Percentiles rank a stretch among this genome's conserved stretches.
Conservation (phyloP, 495 filamentous ascomycete species). For the Penicillium coprophilum region DNA sequence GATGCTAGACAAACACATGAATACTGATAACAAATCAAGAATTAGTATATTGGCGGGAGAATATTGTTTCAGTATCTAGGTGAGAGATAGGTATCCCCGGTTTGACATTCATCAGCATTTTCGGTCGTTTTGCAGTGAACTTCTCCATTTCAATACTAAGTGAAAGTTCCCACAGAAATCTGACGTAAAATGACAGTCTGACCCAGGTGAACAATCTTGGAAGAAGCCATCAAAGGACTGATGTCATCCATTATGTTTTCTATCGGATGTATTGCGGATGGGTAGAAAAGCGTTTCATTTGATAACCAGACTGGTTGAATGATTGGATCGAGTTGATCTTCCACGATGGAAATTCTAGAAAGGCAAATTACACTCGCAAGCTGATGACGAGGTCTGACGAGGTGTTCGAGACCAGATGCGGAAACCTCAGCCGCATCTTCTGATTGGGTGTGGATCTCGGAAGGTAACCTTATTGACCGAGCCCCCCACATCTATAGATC, state of each 20-base stretch:
- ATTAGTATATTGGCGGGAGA: neutral
- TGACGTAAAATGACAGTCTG: constrained; percentile 5
- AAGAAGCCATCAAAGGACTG: constrained; percentile 1
- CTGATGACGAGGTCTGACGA: neutral
- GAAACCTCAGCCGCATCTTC: constrained; percentile 1
- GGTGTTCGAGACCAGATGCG: constrained; percentile 3
- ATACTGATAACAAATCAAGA: neutral
- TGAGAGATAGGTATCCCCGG: neutral
- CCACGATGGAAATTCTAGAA: constrained; percentile 9
- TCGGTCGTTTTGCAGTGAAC: neutral
- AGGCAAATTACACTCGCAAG: neutral
- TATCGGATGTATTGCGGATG: neutral
- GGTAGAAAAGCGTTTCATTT: neutral
- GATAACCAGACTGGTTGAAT: neutral
- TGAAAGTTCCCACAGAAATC: constrained; percentile 3
- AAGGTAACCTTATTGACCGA: constrained; percentile 10
- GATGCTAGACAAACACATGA: neutral
- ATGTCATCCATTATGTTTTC: neutral
- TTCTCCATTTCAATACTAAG: neutral
- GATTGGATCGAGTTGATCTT: constrained; percentile 2
- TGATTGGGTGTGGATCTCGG: constrained; percentile 1
- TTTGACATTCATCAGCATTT: neutral
- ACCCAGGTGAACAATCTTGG: neutral
- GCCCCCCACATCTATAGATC: neutral
- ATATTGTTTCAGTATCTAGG: neutral